Evolutionary conservation across 371 early-diverging fungal genomes (phyloP).

Genomic region (Nematocida major): DNA sequence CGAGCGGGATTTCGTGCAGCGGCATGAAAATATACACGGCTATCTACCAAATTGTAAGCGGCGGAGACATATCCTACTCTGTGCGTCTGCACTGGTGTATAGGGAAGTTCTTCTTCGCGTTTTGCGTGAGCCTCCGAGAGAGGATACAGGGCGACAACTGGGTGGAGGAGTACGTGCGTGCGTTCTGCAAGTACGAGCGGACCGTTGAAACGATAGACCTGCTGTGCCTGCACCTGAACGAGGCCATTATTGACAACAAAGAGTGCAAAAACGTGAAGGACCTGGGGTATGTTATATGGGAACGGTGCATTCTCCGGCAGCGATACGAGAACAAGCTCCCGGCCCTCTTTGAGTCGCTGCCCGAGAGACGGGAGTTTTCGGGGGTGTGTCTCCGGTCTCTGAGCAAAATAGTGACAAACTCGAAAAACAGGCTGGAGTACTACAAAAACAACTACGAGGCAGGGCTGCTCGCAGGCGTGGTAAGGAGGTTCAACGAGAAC

Average conservation of each 20-base stretch:
- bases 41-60: slow-evolving; percentile 31
- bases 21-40: slow-evolving; percentile 30
- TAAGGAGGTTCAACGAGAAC: slow-evolving; percentile 4
- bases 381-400: slow-evolving; percentile 25
- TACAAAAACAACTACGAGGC: slow-evolving; percentile 51
- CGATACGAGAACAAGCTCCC: slow-evolving; percentile 30
- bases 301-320: slow-evolving; percentile 29
- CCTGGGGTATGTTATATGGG: slow-evolving; percentile 46
- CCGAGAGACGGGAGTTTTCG: slow-evolving; percentile 10
- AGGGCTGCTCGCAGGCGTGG: not conserved
- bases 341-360: slow-evolving; percentile 24
- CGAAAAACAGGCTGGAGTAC: slow-evolving; percentile 31
- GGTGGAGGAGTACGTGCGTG: slow-evolving; percentile 36
- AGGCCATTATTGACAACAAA: slow-evolving; percentile 27
- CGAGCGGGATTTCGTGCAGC: slow-evolving; percentile 41
- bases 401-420: slow-evolving; percentile 23
- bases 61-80: not conserved
- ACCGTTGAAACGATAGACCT: slow-evolving; percentile 33
- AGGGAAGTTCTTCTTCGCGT: slow-evolving; percentile 43
- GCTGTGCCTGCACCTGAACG: slow-evolving; percentile 32
- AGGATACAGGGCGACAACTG: slow-evolving; percentile 27
- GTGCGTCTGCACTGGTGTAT: slow-evolving; percentile 50
- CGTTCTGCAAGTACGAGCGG: slow-evolving; percentile 18
- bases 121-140: not conserved
- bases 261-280: slow-evolving; percentile 34